phyloP scores from a whole-genome alignment of 305 asterid species.

The Vinca major region DNA sequence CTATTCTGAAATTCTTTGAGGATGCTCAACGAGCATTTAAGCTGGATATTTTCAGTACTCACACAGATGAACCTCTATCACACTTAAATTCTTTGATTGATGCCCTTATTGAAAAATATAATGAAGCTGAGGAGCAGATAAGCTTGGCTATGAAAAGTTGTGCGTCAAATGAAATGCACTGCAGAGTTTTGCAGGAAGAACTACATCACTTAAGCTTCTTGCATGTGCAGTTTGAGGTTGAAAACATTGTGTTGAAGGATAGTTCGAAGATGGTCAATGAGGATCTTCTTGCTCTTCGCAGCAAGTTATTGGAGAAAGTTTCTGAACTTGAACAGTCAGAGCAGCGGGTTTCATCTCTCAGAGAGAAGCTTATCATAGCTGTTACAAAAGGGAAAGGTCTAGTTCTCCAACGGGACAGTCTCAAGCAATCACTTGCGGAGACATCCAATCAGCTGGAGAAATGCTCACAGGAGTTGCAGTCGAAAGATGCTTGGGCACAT shows the following conservation, averaged over 20 bases:
- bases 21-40: constrained; percentile 49
- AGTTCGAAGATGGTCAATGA: constrained; percentile 54
- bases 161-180: constrained; percentile 47
- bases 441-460: constrained; percentile 65
- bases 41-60: constrained; percentile 35
- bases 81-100: constrained; percentile 47
- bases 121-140: constrained; percentile 44
- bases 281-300: constrained; percentile 35
- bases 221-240: constrained; percentile 55
- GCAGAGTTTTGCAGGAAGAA: constrained; percentile 45
- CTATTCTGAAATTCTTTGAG: constrained; percentile 43
- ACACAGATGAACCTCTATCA: constrained; percentile 42
- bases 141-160: constrained; percentile 28
- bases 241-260: constrained; percentile 51
- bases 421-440: constrained; percentile 80
- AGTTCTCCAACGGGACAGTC: constrained; percentile 83
- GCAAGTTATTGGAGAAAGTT: constrained; percentile 52
- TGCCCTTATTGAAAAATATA: constrained; percentile 52
- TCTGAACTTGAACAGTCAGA: constrained; percentile 81
- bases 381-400: constrained; percentile 96
- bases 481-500: constrained; percentile 59
- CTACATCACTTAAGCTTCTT: constrained; percentile 44
- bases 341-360: constrained; percentile 74
- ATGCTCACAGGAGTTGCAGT: constrained; percentile 62
- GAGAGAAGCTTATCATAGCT: constrained; percentile 95